Evolutionary conservation across 2,329 filamentous ascomycete species (phyloP).

Genomic region (Pestalotiopsis sp.): DNA sequence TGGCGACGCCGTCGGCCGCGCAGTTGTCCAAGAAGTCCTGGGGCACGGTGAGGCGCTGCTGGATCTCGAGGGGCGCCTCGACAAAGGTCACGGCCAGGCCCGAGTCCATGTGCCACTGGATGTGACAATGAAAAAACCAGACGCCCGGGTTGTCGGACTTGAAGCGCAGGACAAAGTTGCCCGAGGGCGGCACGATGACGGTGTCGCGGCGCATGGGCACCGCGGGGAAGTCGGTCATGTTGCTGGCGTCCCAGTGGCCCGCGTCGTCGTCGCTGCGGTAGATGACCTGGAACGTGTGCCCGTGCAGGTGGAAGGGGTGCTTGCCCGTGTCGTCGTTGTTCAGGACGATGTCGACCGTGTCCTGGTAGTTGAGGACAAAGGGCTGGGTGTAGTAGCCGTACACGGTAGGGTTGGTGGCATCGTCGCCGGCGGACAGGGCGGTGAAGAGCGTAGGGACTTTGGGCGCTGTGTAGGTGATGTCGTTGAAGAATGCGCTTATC

Average conservation of each 20-base stretch:
- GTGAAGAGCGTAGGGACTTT: slow-evolving; percentile 84
- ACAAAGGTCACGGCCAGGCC: slow-evolving; percentile 69
- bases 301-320: slow-evolving; percentile 80
- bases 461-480: slow-evolving; percentile 73
- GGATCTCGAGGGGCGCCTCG: slow-evolving; percentile 65
- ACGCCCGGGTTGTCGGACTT: slow-evolving; percentile 68
- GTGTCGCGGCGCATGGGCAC: slow-evolving; percentile 72
- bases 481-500: slow-evolving; percentile 67
- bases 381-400: slow-evolving; percentile 70
- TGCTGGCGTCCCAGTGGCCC: slow-evolving; percentile 54
- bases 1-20: slow-evolving; percentile 49
- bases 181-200: slow-evolving; percentile 64
- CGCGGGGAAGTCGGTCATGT: slow-evolving; percentile 49
- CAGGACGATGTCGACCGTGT: slow-evolving; percentile 75
- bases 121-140: slow-evolving; percentile 80
- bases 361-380: slow-evolving; percentile 67
- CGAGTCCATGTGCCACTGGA: slow-evolving; percentile 74
- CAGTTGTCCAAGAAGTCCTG: slow-evolving; percentile 61
- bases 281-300: slow-evolving; percentile 73
- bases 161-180: slow-evolving; percentile 71
- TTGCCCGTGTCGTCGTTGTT: slow-evolving; percentile 74
- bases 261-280: slow-evolving; percentile 61
- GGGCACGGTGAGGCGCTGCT: slow-evolving; percentile 63
- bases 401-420: slow-evolving; percentile 58
- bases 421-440: slow-evolving; percentile 64